Evolutionary conservation across 2,329 filamentous ascomycete species (phyloP).

Genomic region (Dothiorella sarmentorum): DNA sequence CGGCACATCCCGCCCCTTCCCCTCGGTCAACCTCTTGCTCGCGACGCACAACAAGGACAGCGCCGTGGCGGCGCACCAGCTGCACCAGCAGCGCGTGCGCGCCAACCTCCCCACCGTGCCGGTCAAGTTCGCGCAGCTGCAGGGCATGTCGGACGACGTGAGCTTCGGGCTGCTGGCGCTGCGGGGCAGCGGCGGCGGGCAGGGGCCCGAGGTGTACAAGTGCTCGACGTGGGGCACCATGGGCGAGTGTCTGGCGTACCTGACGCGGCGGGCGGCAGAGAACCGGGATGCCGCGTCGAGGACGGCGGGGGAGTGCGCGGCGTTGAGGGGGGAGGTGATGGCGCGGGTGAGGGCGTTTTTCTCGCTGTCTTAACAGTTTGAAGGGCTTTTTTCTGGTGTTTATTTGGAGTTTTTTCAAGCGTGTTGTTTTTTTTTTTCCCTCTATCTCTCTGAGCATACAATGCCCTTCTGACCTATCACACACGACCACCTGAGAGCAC

Average conservation of each 20-base stretch:
- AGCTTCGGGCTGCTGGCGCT: conserved; percentile 54
- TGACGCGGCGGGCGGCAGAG: conserved; percentile 56
- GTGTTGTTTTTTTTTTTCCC: too few species aligned
- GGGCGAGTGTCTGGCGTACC: conserved; percentile 76
- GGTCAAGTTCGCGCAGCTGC: conserved; percentile 70
- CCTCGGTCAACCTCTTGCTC: conserved; percentile 61
- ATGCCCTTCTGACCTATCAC: too few species aligned
- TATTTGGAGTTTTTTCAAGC: too few species aligned
- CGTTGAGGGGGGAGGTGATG: conserved; percentile 27
- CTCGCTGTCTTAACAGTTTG: conserved; percentile 11
- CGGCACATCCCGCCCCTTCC: conserved; percentile 42
- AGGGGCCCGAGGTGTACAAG: conserved; percentile 47
- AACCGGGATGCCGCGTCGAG: conserved; percentile 49
- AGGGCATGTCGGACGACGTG: conserved; percentile 95
- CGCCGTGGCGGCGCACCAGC: conserved; percentile 44
- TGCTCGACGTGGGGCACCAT: conserved; percentile 56
- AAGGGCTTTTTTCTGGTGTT: too few species aligned
- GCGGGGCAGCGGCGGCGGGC: conserved; percentile 49
- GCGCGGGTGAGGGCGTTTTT: conserved; percentile 24
- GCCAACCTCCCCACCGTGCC: conserved; percentile 44
- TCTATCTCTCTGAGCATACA: too few species aligned
- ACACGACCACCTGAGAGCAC: too few species aligned
- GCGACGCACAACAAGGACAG: conserved; percentile 79
- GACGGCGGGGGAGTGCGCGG: conserved; percentile 31
- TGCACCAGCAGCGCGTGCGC: conserved; percentile 47